A percentile compares a stretch with the other conserved stretches of the same genome.
Evolutionary conservation across 2,329 filamentous ascomycete species (phyloP).

Genomic region (Colletotrichum costaricense): DNA sequence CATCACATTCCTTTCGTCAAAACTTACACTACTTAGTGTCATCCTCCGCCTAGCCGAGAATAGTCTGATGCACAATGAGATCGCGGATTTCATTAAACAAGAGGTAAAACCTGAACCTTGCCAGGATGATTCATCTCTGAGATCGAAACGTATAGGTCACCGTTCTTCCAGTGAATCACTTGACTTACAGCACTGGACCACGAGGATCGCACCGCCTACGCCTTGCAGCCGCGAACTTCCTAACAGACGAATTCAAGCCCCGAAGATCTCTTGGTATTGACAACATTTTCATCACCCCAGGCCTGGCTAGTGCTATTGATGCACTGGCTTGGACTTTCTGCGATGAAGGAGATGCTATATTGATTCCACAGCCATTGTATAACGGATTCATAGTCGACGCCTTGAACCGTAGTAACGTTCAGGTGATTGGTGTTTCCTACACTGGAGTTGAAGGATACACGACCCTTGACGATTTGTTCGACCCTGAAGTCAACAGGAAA

Average conservation of each 20-base stretch:
- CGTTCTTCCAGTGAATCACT: constrained; percentile 37
- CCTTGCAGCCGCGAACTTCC: constrained; percentile 38
- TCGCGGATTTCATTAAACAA: constrained; percentile 33
- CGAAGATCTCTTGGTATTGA: constrained; percentile 33
- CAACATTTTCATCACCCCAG: constrained; percentile 42
- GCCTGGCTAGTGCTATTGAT: constrained; percentile 42
- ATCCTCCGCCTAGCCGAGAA: constrained; percentile 41
- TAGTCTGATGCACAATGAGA: constrained; percentile 38
- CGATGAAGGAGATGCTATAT: constrained; percentile 43
- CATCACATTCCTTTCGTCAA: not conserved
- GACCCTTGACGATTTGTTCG: constrained; percentile 38
- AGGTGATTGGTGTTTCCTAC: constrained; percentile 37
- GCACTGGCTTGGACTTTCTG: constrained; percentile 41
- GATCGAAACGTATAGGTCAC: constrained; percentile 4
- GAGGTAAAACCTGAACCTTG: constrained; percentile 9
- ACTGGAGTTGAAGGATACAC: constrained; percentile 33
- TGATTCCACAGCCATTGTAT: constrained; percentile 45
- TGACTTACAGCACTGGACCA: constrained; percentile 44
- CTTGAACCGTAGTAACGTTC: constrained; percentile 30
- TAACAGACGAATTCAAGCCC: constrained; percentile 38
- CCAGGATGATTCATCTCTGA: not conserved
- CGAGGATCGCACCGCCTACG: constrained; percentile 42
- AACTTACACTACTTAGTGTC: constrained; percentile 22
- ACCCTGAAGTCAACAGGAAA: constrained; percentile 30
- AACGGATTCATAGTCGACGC: constrained; percentile 41